phyloP scores from a whole-genome alignment of 2,329 filamentous ascomycete genomes.

The Aspergillus aculeatus region DNA sequence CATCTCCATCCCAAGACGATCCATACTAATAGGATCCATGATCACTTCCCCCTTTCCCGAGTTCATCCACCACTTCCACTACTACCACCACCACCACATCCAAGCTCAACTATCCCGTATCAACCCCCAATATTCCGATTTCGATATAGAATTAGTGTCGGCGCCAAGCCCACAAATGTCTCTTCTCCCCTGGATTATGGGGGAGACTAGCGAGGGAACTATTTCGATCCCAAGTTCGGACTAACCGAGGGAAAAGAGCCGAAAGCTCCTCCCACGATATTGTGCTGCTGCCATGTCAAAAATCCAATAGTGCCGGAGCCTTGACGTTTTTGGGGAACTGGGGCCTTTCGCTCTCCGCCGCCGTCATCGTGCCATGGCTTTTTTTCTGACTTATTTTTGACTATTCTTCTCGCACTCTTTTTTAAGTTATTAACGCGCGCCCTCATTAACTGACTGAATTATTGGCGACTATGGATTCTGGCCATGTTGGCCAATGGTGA shows the following conservation, averaged over 20 bases:
- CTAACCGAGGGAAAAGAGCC: neutral
- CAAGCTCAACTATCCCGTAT: no score
- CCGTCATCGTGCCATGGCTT: slow-evolving; percentile 10
- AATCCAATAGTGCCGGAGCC: slow-evolving; percentile 25
- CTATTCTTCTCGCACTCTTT: no score
- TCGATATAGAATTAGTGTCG: neutral
- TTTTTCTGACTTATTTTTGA: neutral
- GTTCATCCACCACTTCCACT: neutral
- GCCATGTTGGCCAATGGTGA: neutral
- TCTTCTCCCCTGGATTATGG: neutral
- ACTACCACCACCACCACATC: no score
- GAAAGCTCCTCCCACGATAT: neutral
- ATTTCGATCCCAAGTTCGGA: neutral
- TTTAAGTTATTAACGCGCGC: no score
- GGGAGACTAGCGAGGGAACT: neutral
- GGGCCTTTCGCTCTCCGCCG: slow-evolving; percentile 13
- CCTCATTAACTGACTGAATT: no score
- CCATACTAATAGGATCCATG: no score
- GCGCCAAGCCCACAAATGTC: neutral
- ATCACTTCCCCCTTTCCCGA: neutral
- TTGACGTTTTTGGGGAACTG: slow-evolving; percentile 15
- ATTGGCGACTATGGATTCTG: no score
- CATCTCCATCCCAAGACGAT: no score
- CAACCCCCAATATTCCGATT: no score
- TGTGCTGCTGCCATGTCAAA: slow-evolving; percentile 17